A percentile compares a stretch with the other conserved stretches of the same genome.
phyloP scores from a whole-genome alignment of 2,329 filamentous ascomycete species.

The Berkeleyomyces rouxiae region DNA sequence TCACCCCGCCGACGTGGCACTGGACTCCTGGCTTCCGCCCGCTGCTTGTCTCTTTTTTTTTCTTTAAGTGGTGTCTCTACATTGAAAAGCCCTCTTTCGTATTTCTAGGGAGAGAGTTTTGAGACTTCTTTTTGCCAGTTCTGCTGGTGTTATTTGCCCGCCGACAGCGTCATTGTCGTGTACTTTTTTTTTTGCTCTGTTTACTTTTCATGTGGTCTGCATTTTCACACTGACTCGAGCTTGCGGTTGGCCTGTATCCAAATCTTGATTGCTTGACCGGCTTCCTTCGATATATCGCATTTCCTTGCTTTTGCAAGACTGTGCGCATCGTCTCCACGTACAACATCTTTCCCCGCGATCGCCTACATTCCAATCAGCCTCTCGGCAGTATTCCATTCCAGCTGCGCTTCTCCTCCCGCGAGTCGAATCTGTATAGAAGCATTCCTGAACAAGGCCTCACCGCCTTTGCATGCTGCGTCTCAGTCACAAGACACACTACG shows the following conservation, averaged over 20 bases:
- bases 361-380: background rate
- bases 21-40: background rate
- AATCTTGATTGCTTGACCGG: background rate
- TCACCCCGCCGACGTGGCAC: constrained; percentile 11
- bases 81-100: background rate
- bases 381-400: background rate
- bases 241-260: background rate
- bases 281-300: background rate
- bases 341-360: background rate
- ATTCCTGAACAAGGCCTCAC: background rate
- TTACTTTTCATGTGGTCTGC: background rate
- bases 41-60: constrained; percentile 1
- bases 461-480: background rate
- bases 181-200: background rate
- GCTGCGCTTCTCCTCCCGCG: background rate
- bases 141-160: background rate
- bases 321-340: background rate
- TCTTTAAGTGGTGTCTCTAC: background rate
- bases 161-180: background rate
- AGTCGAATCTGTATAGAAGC: background rate
- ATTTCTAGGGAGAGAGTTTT: background rate
- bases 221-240: background rate
- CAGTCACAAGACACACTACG: background rate
- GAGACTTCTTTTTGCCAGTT: constrained; percentile 4
- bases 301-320: background rate